Evolutionary conservation across 306 rosid genomes (phyloP).

Genomic region (Fragaria iinumae): DNA sequence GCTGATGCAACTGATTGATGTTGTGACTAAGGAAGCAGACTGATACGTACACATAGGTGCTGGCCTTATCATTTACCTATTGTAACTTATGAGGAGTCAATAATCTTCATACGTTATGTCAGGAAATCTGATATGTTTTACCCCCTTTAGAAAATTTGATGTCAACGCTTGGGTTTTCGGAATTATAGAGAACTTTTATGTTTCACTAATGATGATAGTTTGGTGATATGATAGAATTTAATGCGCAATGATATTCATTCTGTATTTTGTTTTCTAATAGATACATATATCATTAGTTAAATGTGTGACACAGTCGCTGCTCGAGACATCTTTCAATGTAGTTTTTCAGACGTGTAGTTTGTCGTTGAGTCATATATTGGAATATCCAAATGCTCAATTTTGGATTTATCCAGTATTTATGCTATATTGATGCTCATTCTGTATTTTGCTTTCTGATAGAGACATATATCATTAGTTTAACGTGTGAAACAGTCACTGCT

Average conservation of each 20-base stretch:
- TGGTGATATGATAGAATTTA: neutral
- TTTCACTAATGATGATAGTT: neutral
- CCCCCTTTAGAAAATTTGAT: neutral
- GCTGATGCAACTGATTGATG: neutral
- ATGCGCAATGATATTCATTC: too few relatives aligned
- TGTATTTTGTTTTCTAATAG: neutral
- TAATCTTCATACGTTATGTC: neutral
- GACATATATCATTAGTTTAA: neutral
- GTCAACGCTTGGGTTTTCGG: neutral
- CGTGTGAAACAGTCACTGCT: neutral
- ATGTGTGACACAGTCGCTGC: neutral
- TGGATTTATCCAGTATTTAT: neutral
- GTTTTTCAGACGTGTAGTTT: neutral
- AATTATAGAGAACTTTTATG: neutral
- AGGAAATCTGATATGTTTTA: neutral
- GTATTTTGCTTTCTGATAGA: neutral
- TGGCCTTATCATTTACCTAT: neutral
- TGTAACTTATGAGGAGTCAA: neutral
- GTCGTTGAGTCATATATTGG: too few relatives aligned
- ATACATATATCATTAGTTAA: neutral
- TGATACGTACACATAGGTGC: neutral
- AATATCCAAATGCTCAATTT: too few relatives aligned
- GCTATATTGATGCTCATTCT: neutral
- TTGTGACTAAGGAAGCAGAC: constrained; percentile 5
- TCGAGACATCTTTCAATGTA: too few relatives aligned